Evolutionary conservation across 176 grass and related monocot genomes (phyloP), one percentile per base, ranked within the genome.

Genomic region (Raddia guianensis): DNA sequence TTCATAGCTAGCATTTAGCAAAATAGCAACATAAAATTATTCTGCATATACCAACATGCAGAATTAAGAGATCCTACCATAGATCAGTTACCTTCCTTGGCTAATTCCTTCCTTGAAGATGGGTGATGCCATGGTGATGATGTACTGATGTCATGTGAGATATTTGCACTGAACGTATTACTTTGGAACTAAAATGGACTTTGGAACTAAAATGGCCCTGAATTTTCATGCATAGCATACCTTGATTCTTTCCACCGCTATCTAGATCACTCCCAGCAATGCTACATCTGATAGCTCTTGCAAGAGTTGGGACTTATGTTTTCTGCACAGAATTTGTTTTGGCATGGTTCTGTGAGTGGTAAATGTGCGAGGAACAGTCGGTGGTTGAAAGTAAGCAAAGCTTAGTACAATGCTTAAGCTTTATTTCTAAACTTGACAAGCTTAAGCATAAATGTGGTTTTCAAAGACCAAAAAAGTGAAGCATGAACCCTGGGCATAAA

Each of bases 1-100:
- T 77, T 73, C 52, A 3, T 82, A 78, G 78, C 66, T 81, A 81
- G 78, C 69, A 73, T 4, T 66, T 82, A 85, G 82, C 32, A 59
- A 81, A 45, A 8, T 72, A 85, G 58, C 5, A 48, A 7, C 14
- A 49, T 47, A 52, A 19, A 71, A 35, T 59, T 72, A 47, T 81
- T 44, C 20, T 55, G 81, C 21, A 15, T 80, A 3, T 44, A 71
- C 42, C 65, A 76, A 49, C 42, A 58, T 70, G 54, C 48, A 40
- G 55, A 75, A n/a, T 37, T 63, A 42, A 10, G 44, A 71, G 77
- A 42, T 12, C 49, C 27, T 73, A 18, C 66, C 32, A 12, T 86
- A 58, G 48, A 12, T 71, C 70, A 47, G 46, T 63, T 62, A 52
- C 37, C 34, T 69, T n/a, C 74, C 16, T 34, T 79, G 50, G 18